Conservation (phyloP, 805 yeast genomes). For the Hanseniaspora valbyensis region DNA sequence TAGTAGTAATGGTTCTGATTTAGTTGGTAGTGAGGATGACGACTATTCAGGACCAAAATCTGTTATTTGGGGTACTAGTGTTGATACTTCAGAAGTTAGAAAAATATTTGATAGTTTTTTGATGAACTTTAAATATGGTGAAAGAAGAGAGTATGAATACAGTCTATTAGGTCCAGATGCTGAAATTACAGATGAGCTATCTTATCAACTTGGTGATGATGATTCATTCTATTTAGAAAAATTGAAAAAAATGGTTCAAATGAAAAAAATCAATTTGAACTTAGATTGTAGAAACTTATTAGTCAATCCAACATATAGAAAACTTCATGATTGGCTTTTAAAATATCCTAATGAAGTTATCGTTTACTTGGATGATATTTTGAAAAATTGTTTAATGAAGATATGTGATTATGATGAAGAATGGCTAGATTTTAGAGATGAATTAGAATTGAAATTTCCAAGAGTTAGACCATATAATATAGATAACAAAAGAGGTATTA, state of each 20-base stretch:
- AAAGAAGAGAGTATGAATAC: conserved; percentile 43
- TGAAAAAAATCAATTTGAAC: conserved; percentile 74
- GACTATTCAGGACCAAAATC: conserved; percentile 52
- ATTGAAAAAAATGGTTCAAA: conserved; percentile 59
- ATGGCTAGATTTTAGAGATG: conserved; percentile 40
- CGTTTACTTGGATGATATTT: conserved; percentile 94
- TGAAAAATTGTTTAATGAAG: conserved; percentile 79
- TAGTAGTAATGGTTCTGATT: conserved; percentile 20
- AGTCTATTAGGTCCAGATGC: conserved; percentile 29
- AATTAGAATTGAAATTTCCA: conserved; percentile 69
- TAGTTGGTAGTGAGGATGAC: conserved; percentile 19
- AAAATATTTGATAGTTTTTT: conserved; percentile 71
- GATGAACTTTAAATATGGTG: conserved; percentile 69
- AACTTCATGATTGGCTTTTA: conserved; percentile 71
- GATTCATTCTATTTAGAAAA: conserved; percentile 61
- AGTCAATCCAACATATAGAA: conserved; percentile 63
- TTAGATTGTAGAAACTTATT: conserved; percentile 72
- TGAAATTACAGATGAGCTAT: conserved; percentile 29
- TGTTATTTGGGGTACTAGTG: conserved; percentile 98
- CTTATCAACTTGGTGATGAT: conserved; percentile 38
- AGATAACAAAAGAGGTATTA: conserved; percentile 64
- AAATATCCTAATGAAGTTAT: conserved; percentile 94
- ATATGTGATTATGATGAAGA: conserved; percentile 45
- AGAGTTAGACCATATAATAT: conserved; percentile 85
- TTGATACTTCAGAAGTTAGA: conserved; percentile 78